Evolutionary conservation across 208 protist species (phyloP).

Genomic region (Leptomonas pyrrhocoris): DNA sequence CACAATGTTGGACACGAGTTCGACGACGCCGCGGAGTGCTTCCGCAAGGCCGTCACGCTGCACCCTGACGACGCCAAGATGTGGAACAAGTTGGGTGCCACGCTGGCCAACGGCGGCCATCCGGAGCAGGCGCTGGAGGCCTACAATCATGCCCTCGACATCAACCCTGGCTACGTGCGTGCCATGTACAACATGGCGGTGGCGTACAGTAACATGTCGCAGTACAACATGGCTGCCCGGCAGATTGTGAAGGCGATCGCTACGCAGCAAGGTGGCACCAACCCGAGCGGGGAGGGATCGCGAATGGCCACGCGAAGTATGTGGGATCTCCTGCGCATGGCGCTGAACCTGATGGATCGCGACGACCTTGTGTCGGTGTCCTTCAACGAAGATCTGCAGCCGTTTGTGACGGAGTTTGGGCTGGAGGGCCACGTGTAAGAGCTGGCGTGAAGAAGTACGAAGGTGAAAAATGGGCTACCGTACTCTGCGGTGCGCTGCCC

Average conservation of each 20-base stretch:
- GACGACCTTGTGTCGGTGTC: constrained; percentile 80
- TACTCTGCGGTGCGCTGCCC: neutral
- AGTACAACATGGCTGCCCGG: constrained; percentile 67
- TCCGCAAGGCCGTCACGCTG: constrained; percentile 76
- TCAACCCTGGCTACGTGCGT: constrained; percentile 89
- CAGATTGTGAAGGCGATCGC: constrained; percentile 80
- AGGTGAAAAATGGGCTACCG: neutral
- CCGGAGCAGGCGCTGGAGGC: constrained; percentile 80
- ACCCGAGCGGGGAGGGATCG: constrained; percentile 60
- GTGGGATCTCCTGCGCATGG: constrained; percentile 90
- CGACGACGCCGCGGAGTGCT: constrained; percentile 73
- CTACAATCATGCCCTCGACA: constrained; percentile 86
- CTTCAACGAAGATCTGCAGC: constrained; percentile 57
- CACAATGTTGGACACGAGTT: constrained; percentile 86
- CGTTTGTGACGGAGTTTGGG: constrained; percentile 79
- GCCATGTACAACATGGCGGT: constrained; percentile 92
- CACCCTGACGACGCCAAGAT: constrained; percentile 69
- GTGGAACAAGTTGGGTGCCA: constrained; percentile 93
- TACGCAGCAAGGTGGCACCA: constrained; percentile 73
- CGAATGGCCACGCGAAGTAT: constrained; percentile 59
- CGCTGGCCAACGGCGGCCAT: constrained; percentile 81
- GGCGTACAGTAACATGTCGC: constrained; percentile 79
- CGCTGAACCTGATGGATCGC: constrained; percentile 84
- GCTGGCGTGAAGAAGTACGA: neutral
- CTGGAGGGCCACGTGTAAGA: constrained; percentile 71